Conservation (phyloP, 495 filamentous ascomycete genomes). For the Articulospora tetracladia region DNA sequence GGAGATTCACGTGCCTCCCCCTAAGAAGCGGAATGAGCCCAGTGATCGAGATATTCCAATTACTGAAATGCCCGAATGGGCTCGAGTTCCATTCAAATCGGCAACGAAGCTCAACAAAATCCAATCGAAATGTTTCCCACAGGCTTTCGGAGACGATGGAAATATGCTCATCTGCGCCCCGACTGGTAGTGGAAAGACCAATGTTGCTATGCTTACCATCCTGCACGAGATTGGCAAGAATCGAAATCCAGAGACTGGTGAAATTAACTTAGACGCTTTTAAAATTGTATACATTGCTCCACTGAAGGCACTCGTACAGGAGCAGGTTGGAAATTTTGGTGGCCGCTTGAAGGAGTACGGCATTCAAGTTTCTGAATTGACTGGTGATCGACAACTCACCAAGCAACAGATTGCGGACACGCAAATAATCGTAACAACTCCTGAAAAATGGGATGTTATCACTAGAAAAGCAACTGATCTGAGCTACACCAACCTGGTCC, state of each 20-base stretch:
- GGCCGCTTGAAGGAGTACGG: slow-evolving; percentile 86
- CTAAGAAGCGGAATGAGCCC: slow-evolving; percentile 76
- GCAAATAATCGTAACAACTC: slow-evolving; percentile 97
- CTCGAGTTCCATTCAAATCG: slow-evolving; percentile 76
- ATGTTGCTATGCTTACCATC: slow-evolving; percentile 96
- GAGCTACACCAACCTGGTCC: slow-evolving; percentile 94
- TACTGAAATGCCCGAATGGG: slow-evolving; percentile 89
- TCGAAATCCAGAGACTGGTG: slow-evolving; percentile 77
- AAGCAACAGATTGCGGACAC: slow-evolving; percentile 98
- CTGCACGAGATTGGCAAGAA: slow-evolving; percentile 96
- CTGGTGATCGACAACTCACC: slow-evolving; percentile 95
- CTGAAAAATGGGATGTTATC: slow-evolving; percentile 99
- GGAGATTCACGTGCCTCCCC: slow-evolving; percentile 93
- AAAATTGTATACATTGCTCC: slow-evolving; percentile 96
- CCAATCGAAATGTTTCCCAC: slow-evolving; percentile 86
- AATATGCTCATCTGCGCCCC: slow-evolving; percentile 98
- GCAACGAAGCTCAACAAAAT: slow-evolving; percentile 83
- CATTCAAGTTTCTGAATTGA: slow-evolving; percentile 88
- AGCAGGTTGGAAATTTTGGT: slow-evolving; percentile 96
- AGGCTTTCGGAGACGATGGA: slow-evolving; percentile 89
- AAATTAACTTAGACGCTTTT: slow-evolving; percentile 92
- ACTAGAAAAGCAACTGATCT: slow-evolving; percentile 96
- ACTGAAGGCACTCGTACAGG: slow-evolving; percentile 91
- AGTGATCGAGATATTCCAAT: slow-evolving; percentile 78
- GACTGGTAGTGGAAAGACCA: slow-evolving; percentile 97